These are phyloP conservation scores for Colletotrichum sp. DNA, from an alignment of 2,329 filamentous ascomycete genomes.

Conservation along the genomic window DNA sequence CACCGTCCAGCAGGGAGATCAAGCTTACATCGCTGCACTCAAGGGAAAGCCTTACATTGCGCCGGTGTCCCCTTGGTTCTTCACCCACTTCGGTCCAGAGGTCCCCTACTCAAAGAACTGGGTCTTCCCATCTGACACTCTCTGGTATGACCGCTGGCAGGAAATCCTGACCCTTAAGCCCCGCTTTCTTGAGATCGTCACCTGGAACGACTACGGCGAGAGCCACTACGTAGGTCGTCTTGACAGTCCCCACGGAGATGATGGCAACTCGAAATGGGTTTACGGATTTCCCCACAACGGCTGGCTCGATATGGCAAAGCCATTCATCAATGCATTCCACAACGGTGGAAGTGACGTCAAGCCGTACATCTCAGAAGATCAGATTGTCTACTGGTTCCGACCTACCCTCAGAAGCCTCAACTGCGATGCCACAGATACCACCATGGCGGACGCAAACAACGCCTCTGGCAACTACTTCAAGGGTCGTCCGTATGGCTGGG, in stretches of 20 bases:
- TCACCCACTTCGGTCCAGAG: slow-evolving; percentile 50
- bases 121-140: slow-evolving; percentile 62
- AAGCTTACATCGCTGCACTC: slow-evolving; percentile 36
- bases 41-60: slow-evolving; percentile 53
- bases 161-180: slow-evolving; percentile 48
- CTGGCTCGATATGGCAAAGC: slow-evolving; percentile 58
- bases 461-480: slow-evolving; percentile 56
- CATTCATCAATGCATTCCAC: slow-evolving; percentile 59
- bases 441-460: slow-evolving; percentile 47
- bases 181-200: slow-evolving; percentile 51
- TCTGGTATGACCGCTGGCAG: slow-evolving; percentile 66
- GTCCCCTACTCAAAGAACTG: slow-evolving; percentile 57
- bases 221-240: slow-evolving; percentile 59
- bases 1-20: slow-evolving; percentile 44
- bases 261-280: slow-evolving; percentile 52
- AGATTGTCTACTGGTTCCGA: slow-evolving; percentile 62
- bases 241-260: slow-evolving; percentile 43
- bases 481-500: slow-evolving; percentile 54
- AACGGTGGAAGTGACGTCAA: slow-evolving; percentile 41
- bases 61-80: slow-evolving; percentile 49
- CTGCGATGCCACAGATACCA: slow-evolving; percentile 59
- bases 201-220: slow-evolving; percentile 57
- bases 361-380: slow-evolving; percentile 52
- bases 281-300: slow-evolving; percentile 53
- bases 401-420: slow-evolving; percentile 49